phyloP scores from a whole-genome alignment of 2,329 filamentous ascomycete species.

The Aspergillus floridensis region DNA sequence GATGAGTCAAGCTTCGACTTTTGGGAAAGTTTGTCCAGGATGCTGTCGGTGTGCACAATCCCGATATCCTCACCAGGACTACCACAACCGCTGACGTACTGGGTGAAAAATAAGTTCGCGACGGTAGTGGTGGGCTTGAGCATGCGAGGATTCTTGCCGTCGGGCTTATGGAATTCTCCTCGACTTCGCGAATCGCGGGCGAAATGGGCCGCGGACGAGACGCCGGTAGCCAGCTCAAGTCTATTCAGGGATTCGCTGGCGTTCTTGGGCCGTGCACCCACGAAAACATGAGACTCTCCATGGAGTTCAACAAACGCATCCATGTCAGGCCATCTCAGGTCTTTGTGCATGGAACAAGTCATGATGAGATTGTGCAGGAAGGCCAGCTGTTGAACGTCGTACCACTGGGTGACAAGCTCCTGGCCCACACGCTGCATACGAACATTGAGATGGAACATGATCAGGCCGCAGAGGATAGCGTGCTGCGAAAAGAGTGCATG shows the following conservation, averaged over 20 bases:
- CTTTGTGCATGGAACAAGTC: constrained; percentile 10
- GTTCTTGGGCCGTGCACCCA: constrained; percentile 28
- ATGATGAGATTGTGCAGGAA: constrained; percentile 31
- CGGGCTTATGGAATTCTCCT: constrained; percentile 17
- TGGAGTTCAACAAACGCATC: constrained; percentile 32
- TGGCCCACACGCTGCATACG: constrained; percentile 27
- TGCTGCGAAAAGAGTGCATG: constrained; percentile 27
- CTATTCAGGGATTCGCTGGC: constrained; percentile 26
- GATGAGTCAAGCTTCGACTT: constrained; percentile 13
- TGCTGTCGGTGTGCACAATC: constrained; percentile 12
- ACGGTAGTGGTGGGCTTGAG: constrained; percentile 26
- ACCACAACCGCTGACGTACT: constrained; percentile 17
- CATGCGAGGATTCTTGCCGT: constrained; percentile 22
- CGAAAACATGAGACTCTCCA: constrained; percentile 30
- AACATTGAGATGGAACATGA: constrained; percentile 26
- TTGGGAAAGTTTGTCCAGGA: constrained; percentile 22
- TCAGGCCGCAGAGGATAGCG: constrained; percentile 25
- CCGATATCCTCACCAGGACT: constrained; percentile 10
- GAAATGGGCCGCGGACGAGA: constrained; percentile 27
- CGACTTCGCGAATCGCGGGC: constrained; percentile 23
- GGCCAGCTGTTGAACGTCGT: constrained; percentile 29
- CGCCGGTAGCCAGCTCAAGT: constrained; percentile 28
- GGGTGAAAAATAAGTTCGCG: constrained; percentile 22
- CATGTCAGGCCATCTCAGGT: constrained; percentile 31
- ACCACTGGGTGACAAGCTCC: constrained; percentile 27